Base-by-base conservation (phyloP, 73 alveolate genomes). In the Paramecium sexaurelia region DNA sequence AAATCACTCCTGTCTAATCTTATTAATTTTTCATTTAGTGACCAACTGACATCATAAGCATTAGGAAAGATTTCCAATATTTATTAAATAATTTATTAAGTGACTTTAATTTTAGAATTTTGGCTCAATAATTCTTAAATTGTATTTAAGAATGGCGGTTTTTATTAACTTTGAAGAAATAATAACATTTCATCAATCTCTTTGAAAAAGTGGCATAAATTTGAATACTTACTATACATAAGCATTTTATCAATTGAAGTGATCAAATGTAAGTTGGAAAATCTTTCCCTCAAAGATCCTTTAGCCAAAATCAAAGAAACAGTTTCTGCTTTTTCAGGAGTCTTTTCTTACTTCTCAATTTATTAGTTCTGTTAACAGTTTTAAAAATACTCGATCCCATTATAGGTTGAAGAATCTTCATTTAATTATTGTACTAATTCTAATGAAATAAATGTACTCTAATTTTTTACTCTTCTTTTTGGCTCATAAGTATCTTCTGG, bases 121-220 rank as follows among this genome's bases (percentile, higher is more conserved):
- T 33, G 57, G 56, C 56, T 35, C 56, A 71, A 71, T 35, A 27
- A 37, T 35, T 71, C 86, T 11, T 22, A 33, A 71, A 71, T 37
- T 7, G 55, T 71, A 6, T 32, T 35, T 0, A 71, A 40, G 56
- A 71, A 71, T 1, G 86, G 55, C 56, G 61, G 86, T 71, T 71
- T 71, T 37, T 71, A n/a, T 37, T 29, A n/a, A 17, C 39, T 71
- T 71, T 36, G 7, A 9, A 71, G 56, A 71, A 33, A 71, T 27
- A 71, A 36, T 6, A 71, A 61, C 61, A 71, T 71, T 71, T 36
- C 86, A 71, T 71, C 86, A n/a, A 71, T 71, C 35, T 71, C 86
- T 71, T 37, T 71, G 32, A 71, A 71, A 20, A 33, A 33, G 51
- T 35, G 43, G 24, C 86, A 71, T 9, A 71, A 71, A 19, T 7